These are phyloP conservation scores for Myriosclerotinia curreyana DNA, from an alignment of 2,329 filamentous ascomycete genomes.

Conservation along the genomic window DNA sequence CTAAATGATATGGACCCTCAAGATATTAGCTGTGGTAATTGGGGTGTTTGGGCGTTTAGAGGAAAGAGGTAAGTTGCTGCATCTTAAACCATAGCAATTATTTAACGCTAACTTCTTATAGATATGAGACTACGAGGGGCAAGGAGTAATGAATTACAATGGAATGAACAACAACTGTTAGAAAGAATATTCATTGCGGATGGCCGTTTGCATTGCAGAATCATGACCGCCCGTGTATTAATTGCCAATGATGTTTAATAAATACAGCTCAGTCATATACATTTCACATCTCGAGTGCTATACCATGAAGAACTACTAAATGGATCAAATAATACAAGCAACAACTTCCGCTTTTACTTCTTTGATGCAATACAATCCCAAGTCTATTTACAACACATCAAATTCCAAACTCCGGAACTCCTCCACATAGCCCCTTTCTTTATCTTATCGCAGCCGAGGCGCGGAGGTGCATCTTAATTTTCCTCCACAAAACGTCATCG, in stretches of 20 bases:
- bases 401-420: constrained; percentile 3
- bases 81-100: background rate
- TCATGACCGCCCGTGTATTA: constrained; percentile 1
- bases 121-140: constrained; percentile 40
- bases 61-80: constrained; percentile 78
- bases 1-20: constrained; percentile 92
- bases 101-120: constrained; percentile 26
- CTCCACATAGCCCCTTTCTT: constrained; percentile 30
- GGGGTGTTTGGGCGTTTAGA: constrained; percentile 95
- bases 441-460: constrained; percentile 23
- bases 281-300: background rate
- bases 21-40: constrained; percentile 93
- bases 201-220: background rate
- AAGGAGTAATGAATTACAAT: constrained; percentile 21
- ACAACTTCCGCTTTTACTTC: background rate
- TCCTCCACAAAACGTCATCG: constrained; percentile 16
- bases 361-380: background rate
- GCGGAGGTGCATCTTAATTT: constrained; percentile 14
- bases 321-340: constrained; percentile 5
- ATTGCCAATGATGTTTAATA: constrained; percentile 4
- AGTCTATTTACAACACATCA: too few relatives aligned
- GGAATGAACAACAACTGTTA: background rate
- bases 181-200: background rate
- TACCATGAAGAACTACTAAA: constrained; percentile 1
- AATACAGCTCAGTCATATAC: background rate